Evolutionary conservation across 305 asterid species (phyloP).

Genomic region (Fraxinus nigra): DNA sequence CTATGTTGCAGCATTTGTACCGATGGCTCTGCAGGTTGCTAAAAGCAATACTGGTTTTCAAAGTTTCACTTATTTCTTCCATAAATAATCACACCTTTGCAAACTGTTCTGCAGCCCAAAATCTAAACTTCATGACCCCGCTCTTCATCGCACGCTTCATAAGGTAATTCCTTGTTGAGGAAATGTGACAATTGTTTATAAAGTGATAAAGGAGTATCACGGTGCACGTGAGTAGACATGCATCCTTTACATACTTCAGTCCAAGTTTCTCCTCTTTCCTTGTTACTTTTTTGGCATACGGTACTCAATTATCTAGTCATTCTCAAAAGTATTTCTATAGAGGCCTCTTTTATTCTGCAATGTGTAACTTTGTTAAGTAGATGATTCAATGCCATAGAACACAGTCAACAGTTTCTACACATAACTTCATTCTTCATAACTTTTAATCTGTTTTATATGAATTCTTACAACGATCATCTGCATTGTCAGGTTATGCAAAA

Average conservation of each 20-base stretch:
- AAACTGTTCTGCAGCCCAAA: constrained; percentile 65
- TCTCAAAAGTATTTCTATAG: background rate
- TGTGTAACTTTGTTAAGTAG: background rate
- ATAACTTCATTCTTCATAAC: constrained; percentile 1
- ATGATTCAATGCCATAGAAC: constrained; percentile 12
- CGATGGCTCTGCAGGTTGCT: constrained; percentile 98
- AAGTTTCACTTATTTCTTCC: constrained; percentile 12
- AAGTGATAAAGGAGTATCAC: constrained; percentile 16
- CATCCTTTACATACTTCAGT: constrained; percentile 12
- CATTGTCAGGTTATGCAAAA: constrained; percentile 81
- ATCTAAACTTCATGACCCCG: constrained; percentile 95
- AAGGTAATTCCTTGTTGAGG: constrained; percentile 57
- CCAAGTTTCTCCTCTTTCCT: constrained; percentile 14
- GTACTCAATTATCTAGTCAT: constrained; percentile 15
- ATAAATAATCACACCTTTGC: constrained; percentile 26
- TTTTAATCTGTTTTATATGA: constrained; percentile 14
- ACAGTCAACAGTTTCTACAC: constrained; percentile 13
- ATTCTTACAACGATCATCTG: constrained; percentile 15
- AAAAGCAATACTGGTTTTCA: constrained; percentile 16
- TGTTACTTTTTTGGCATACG: constrained; percentile 1
- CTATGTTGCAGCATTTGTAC: constrained; percentile 83
- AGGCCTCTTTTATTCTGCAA: background rate
- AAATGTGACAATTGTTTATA: constrained; percentile 22
- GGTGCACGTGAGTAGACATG: constrained; percentile 16
- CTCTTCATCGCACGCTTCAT: constrained; percentile 93